Base-by-base conservation (phyloP, 768 basidiomycete genomes). In the Punctularia strigosozonata region DNA sequence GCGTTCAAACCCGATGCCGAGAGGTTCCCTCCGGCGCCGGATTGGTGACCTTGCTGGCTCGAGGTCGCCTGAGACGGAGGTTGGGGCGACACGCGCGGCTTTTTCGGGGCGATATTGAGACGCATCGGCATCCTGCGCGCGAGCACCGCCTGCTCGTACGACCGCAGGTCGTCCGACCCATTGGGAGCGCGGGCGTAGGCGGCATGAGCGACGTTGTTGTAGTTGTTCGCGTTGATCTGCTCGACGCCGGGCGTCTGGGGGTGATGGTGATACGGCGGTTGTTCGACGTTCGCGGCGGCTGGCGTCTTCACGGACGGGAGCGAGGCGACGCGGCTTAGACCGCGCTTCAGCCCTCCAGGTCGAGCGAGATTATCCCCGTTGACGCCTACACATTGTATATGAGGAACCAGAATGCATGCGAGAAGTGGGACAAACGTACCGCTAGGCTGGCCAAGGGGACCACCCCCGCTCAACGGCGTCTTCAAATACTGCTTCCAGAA, bases 401-500 rank as follows among this genome's bases (percentile, higher is more conserved):
- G n/a, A n/a, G n/a, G n/a, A n/a, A n/a, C n/a, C n/a, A n/a, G n/a
- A n/a, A n/a, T n/a, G n/a, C n/a, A n/a, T n/a, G n/a, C n/a, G 38
- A 30, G 14, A 41, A 39, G 24, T 30, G 36, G 10, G 25, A 14
- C 26, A 18, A 39, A 26, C 38, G 19, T 30, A 18, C 37, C 21
- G 12, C 20, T 28, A 26, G n/a, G 33, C 19, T 19, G 8, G 12
- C 32, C 32, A 8, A 34, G 17, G 5, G 15, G 44, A 8, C 46
- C 50, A 2, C 64, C 55, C 1, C 62, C 65, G 14, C 60, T 57
- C 32, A 77, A 52, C 19, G 83, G 83, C 17, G 80, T 84, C 26
- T 74, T 69, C 62, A 86, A 66, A 48, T 78, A 86, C 46, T 74
- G 64, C 55, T 68, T 83, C 83, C 83, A 86, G 45, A 82, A 75